Conservation (phyloP, 371 early-diverging fungal genomes). For the Caulochytrium protostelioides region DNA sequence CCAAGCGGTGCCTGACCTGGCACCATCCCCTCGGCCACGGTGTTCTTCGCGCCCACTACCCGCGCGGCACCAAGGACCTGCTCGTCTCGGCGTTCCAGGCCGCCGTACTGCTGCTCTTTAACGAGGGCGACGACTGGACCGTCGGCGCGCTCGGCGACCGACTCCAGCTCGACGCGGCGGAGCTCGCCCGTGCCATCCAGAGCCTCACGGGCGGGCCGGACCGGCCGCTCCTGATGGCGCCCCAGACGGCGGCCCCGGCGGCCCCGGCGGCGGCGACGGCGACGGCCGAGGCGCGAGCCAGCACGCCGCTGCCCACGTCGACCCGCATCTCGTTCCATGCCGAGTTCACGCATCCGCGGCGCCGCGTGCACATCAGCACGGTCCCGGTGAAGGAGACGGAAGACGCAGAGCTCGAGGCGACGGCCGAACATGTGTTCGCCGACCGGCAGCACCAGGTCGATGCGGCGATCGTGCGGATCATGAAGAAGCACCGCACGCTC, state of each 20-base stretch:
- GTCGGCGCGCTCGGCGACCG: no score
- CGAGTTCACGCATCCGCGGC: constrained; percentile 35
- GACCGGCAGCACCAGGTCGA: constrained; percentile 71
- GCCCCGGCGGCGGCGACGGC: constrained; percentile 19
- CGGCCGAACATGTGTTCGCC: constrained; percentile 46
- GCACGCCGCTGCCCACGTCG: constrained; percentile 10
- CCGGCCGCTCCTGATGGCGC: constrained; percentile 41
- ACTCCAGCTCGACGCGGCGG: constrained; percentile 40
- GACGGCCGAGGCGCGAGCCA: no score
- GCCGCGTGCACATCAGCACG: constrained; percentile 54
- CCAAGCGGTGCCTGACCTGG: constrained; percentile 61
- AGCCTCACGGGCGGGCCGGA: constrained; percentile 62
- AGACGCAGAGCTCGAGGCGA: constrained; percentile 47
- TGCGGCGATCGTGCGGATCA: constrained; percentile 82
- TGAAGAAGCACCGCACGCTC: constrained; percentile 62
- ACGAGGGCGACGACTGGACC: constrained; percentile 39
- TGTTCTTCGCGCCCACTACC: constrained; percentile 39
- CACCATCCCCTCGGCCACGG: constrained; percentile 58
- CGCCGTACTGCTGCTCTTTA: constrained; percentile 49
- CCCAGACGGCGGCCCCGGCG: constrained; percentile 2
- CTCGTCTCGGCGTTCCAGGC: constrained; percentile 50
- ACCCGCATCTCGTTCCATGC: constrained; percentile 36
- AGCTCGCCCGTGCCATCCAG: constrained; percentile 54
- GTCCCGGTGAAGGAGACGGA: constrained; percentile 49
- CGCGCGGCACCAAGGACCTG: constrained; percentile 44